phyloP scores from a whole-genome alignment of 2,329 filamentous ascomycete genomes.

The Neofusicoccum sp. region DNA sequence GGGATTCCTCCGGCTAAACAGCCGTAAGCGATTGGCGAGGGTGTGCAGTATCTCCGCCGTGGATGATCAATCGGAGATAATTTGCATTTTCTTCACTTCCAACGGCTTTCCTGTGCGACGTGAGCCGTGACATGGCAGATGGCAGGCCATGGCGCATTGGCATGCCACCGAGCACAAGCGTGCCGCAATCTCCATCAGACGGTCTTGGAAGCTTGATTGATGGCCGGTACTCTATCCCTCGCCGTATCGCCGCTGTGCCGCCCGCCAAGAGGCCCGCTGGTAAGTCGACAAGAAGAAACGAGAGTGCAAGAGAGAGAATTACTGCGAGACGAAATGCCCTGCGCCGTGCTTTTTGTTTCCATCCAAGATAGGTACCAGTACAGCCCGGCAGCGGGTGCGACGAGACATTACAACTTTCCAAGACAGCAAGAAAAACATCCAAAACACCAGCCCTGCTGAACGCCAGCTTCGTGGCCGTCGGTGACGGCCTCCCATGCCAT shows the following conservation, averaged over 20 bases:
- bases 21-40: slow-evolving; percentile 33
- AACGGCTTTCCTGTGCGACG: slow-evolving; percentile 22
- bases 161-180: slow-evolving; percentile 15
- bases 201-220: slow-evolving; percentile 19
- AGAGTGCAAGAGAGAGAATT: slow-evolving; percentile 6
- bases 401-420: slow-evolving; percentile 20
- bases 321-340: neutral
- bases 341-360: slow-evolving; percentile 14
- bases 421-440: slow-evolving; percentile 28
- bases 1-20: slow-evolving; percentile 19
- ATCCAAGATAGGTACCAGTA: slow-evolving; percentile 21
- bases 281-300: neutral
- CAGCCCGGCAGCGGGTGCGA: slow-evolving; percentile 14
- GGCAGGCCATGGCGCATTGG: slow-evolving; percentile 10
- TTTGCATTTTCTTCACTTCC: slow-evolving; percentile 30
- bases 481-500: slow-evolving; percentile 36
- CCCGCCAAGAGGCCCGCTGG: neutral
- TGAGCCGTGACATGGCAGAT: slow-evolving; percentile 4
- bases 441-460: slow-evolving; percentile 40
- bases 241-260: slow-evolving; percentile 4
- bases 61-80: slow-evolving; percentile 38
- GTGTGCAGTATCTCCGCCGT: slow-evolving; percentile 38
- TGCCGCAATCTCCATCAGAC: slow-evolving; percentile 13
- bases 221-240: slow-evolving; percentile 15
- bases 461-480: slow-evolving; percentile 39